These are phyloP conservation scores for Phytophthora pinifolia DNA, from an alignment of 352 stramenopile genomes.

Conservation along the genomic window DNA sequence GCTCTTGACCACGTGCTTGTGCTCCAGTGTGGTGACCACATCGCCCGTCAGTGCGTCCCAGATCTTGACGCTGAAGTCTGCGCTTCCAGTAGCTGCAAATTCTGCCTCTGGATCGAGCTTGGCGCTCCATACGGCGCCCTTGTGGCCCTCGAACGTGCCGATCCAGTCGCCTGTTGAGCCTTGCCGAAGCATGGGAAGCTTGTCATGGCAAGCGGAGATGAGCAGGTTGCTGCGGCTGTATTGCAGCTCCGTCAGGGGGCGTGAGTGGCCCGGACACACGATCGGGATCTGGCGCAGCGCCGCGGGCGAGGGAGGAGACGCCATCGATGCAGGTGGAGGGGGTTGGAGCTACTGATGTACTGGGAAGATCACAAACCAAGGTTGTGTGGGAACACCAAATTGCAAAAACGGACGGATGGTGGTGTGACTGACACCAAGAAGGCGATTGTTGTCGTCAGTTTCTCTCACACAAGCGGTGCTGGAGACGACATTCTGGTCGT, in stretches of 20 bases:
- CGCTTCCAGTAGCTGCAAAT: conserved; percentile 90
- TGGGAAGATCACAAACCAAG: conserved; percentile 16
- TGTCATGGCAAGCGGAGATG: conserved; percentile 87
- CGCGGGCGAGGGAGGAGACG: conserved; percentile 42
- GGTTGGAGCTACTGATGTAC: conserved; percentile 8
- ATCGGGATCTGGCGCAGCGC: conserved; percentile 85
- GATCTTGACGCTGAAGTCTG: conserved; percentile 95
- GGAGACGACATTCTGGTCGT: too few species aligned
- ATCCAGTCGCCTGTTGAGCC: conserved; percentile 94
- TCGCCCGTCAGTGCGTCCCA: conserved; percentile 97
- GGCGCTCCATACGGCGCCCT: conserved; percentile 93
- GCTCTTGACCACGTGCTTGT: conserved; percentile 98
- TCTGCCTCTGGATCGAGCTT: conserved; percentile 85
- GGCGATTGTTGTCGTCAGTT: too few species aligned
- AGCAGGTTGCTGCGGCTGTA: conserved; percentile 74
- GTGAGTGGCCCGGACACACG: conserved; percentile 84
- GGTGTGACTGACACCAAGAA: too few species aligned
- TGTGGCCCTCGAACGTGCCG: conserved; percentile 97
- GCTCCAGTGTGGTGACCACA: conserved; percentile 91
- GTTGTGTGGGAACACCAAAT: too few species aligned
- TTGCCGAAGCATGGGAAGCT: conserved; percentile 87
- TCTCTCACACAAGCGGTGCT: too few species aligned
- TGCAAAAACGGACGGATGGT: too few species aligned
- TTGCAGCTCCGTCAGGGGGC: conserved; percentile 73
- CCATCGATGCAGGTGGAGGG: conserved; percentile 16